Evolutionary conservation across 192 early-diverging fungal genomes (phyloP).

Genomic region (Linnemannia schmuckeri): DNA sequence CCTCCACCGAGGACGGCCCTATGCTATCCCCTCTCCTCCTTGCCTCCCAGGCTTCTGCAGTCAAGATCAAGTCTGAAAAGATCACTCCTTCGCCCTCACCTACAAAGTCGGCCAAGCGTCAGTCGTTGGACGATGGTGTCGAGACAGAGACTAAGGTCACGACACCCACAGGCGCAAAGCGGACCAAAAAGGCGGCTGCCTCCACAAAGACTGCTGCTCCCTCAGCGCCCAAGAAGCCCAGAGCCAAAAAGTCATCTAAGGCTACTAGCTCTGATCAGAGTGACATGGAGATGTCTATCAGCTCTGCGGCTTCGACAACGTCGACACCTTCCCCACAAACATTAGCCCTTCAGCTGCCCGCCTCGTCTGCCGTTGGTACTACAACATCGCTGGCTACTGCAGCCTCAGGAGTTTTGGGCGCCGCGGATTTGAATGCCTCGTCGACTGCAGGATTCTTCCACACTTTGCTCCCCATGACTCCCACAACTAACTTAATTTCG

Average conservation of each 20-base stretch:
- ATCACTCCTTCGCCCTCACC: background rate
- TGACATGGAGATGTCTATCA: constrained; percentile 50
- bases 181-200: constrained; percentile 37
- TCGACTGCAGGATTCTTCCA: constrained; percentile 52
- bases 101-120: constrained; percentile 39
- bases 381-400: background rate
- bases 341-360: constrained; percentile 26
- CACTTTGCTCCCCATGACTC: constrained; percentile 38
- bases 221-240: constrained; percentile 43
- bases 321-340: constrained; percentile 50
- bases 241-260: constrained; percentile 47
- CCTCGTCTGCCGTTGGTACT: background rate
- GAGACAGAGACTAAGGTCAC: constrained; percentile 27
- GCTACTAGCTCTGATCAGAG: constrained; percentile 41
- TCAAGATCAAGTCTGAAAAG: constrained; percentile 46
- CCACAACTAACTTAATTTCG: constrained; percentile 3
- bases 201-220: constrained; percentile 17
- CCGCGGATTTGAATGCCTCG: constrained; percentile 21
- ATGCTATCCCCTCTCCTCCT: constrained; percentile 40
- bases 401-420: background rate
- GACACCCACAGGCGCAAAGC: constrained; percentile 32
- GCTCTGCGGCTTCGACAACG: constrained; percentile 25
- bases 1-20: constrained; percentile 31
- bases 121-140: constrained; percentile 41
- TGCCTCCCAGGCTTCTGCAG: constrained; percentile 14